phyloP scores from a whole-genome alignment of 805 yeast genomes.

The Scheffersomyces coipomensis region DNA sequence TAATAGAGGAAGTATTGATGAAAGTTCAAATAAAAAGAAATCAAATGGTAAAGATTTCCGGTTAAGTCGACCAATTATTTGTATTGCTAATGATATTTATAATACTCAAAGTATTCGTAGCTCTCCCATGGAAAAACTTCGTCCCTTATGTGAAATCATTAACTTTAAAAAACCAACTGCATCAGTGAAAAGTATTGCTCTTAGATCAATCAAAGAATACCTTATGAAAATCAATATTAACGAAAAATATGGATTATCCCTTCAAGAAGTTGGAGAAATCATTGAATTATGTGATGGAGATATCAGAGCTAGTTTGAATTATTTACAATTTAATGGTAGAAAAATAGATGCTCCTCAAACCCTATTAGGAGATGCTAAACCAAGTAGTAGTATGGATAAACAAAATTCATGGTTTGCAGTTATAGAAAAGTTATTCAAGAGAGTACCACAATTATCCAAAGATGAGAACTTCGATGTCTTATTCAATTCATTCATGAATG shows the following conservation, averaged over 20 bases:
- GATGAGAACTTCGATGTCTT: slow-evolving; percentile 50
- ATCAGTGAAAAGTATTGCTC: slow-evolving; percentile 44
- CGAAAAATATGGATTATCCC: slow-evolving; percentile 53
- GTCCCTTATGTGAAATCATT: slow-evolving; percentile 72
- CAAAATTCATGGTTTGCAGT: slow-evolving; percentile 66
- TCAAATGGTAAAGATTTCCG: slow-evolving; percentile 28
- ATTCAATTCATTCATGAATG: slow-evolving; percentile 42
- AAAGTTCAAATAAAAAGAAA: slow-evolving; percentile 20
- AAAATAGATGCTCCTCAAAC: slow-evolving; percentile 8
- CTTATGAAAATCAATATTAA: slow-evolving; percentile 47
- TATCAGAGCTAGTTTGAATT: slow-evolving; percentile 79
- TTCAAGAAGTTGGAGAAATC: slow-evolving; percentile 58
- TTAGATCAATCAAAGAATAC: slow-evolving; percentile 34
- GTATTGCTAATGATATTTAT: slow-evolving; percentile 87
- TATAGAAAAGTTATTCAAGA: slow-evolving; percentile 59
- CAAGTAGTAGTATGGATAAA: slow-evolving; percentile 47
- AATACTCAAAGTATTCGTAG: slow-evolving; percentile 33
- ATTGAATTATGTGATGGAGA: slow-evolving; percentile 77
- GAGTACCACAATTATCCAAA: slow-evolving; percentile 45
- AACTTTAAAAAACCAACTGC: slow-evolving; percentile 58
- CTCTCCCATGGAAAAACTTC: slow-evolving; percentile 68
- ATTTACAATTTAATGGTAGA: slow-evolving; percentile 61
- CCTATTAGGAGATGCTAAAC: slow-evolving; percentile 2
- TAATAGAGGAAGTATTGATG: slow-evolving; percentile 17
- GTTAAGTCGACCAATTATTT: slow-evolving; percentile 80